phyloP scores from a whole-genome alignment of 225 moss, liverwort and hornwort genomes.

The Pseudoscleropodium purum region DNA sequence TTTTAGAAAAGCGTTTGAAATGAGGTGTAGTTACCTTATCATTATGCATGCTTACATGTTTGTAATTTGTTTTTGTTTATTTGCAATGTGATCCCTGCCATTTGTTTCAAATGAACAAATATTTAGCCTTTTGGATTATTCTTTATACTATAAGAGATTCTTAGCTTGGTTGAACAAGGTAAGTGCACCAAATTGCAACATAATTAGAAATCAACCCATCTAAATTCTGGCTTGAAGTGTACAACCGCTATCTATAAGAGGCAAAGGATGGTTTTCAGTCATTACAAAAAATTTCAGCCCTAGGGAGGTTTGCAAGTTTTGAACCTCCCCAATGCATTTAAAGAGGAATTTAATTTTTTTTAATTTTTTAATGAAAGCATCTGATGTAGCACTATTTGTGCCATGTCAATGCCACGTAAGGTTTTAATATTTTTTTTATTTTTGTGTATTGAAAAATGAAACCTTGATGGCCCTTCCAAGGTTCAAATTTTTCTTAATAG shows the following conservation, averaged over 20 bases:
- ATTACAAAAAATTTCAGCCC: too few species aligned
- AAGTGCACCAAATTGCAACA: background rate
- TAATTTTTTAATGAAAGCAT: too few species aligned
- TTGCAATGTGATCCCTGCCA: background rate
- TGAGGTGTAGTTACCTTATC: background rate
- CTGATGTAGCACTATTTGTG: too few species aligned
- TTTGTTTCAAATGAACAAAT: background rate
- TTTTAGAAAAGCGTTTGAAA: too few species aligned
- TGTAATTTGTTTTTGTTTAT: background rate
- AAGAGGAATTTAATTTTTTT: too few species aligned
- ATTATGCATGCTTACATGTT: background rate
- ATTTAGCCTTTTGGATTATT: background rate
- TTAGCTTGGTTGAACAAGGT: fast-evolving
- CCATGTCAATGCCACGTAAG: too few species aligned
- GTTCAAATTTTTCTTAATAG: too few species aligned
- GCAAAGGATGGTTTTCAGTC: fast-evolving
- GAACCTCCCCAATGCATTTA: too few species aligned
- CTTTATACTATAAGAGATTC: background rate
- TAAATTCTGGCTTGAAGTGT: background rate
- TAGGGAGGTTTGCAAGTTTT: too few species aligned
- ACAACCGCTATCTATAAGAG: background rate
- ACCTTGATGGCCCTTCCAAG: too few species aligned
- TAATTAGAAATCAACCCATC: background rate
- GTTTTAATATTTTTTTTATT: too few species aligned
- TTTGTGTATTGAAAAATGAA: too few species aligned